Base-by-base conservation (phyloP, 345 rosid genomes). In the Lumnitzera racemosa region DNA sequence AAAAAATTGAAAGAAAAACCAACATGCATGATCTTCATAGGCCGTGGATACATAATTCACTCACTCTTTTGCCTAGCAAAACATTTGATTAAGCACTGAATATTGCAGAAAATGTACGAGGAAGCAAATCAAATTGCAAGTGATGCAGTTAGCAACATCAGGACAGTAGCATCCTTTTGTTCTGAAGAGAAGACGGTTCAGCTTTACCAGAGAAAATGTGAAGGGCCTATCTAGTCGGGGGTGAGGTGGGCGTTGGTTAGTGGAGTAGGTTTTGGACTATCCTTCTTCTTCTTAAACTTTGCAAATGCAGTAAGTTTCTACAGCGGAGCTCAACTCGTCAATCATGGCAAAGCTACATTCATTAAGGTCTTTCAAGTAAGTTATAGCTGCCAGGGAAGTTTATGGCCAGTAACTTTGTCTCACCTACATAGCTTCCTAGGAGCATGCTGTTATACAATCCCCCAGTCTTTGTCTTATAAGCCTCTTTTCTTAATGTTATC, bases 111-210 rank as follows among this genome's bases (percentile, higher is more conserved):
- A 76, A 86, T 80, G 96, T 91, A 91, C 12, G 96, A 88, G 79
- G 90, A 91, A 72, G 98, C 96, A 16, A 89, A 95, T 68, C 96
- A 88, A 79, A 90, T 91, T 43, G 98, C 98, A 5, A 81, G 72
- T 14, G 96, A 91, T 59, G 98, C 98, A 7, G 96, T 86, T 1
- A 90, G 95, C 56, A 86, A 91, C 53, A 86, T 91, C 61, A 83
- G 98, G 73, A 86, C 98, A 16, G 91, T 91, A 43, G 88, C 96
- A 52, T 91, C 96, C 13, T 91, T 83, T 70, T 86, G 95, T 66
- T 91, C 88, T 0, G 98, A 88, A 64, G 95, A 88, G 70, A 91
- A 83, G 70, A 84, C 86, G 49, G 86, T 86, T 88, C 66, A 86
- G 27, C 77, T 86, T 53, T 91, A 88, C 73, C 65, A 67, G 68